phyloP scores from a whole-genome alignment of 164 flowering plant genomes.

The Protea cynaroides region DNA sequence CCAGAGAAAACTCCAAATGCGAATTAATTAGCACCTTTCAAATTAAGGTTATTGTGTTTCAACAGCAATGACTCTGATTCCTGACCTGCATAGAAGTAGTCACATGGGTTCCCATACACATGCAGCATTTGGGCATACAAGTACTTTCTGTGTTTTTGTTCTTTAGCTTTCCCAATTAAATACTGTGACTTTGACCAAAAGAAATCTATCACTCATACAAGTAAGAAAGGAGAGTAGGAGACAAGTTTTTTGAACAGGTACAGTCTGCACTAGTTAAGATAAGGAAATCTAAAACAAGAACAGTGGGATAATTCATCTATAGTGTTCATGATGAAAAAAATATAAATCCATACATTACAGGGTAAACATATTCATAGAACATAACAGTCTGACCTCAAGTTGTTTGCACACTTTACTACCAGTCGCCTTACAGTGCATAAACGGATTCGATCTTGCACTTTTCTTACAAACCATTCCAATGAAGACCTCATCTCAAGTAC shows the following conservation, averaged over 20 bases:
- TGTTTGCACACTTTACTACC: conserved; percentile 49
- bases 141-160: not conserved
- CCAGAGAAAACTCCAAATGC: too few relatives aligned
- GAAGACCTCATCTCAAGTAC: conserved; percentile 34
- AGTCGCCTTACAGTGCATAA: conserved; percentile 46
- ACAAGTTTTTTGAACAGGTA: too few relatives aligned
- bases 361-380: not conserved
- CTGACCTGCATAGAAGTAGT: too few relatives aligned
- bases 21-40: too few relatives aligned
- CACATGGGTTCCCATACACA: too few relatives aligned
- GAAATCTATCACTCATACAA: not conserved
- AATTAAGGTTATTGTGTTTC: too few relatives aligned
- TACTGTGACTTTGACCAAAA: not conserved
- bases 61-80: too few relatives aligned
- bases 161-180: not conserved
- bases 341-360: not conserved
- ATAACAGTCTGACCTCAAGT: conserved; percentile 44
- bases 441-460: conserved; percentile 58
- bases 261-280: not conserved
- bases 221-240: not conserved
- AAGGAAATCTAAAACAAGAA: not conserved
- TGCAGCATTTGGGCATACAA: not conserved
- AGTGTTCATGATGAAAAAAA: not conserved
- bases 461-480: conserved; percentile 59
- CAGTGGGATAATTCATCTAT: not conserved